Evolutionary conservation across 2,329 filamentous ascomycete genomes (phyloP), one percentile per base, ranked within the genome.

Genomic region (Cordyceps javanica): DNA sequence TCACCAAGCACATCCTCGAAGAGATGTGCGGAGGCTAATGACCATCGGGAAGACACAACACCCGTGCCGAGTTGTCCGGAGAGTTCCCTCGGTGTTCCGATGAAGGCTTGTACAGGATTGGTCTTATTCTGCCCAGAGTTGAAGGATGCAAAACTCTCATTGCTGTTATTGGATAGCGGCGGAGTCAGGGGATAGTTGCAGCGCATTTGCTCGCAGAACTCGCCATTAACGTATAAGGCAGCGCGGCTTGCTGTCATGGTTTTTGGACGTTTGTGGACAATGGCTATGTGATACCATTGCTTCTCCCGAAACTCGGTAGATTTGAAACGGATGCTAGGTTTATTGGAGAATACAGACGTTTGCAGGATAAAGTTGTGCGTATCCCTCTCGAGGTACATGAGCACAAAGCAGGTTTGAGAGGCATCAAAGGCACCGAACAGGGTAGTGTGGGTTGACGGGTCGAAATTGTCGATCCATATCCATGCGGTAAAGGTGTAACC

Each of bases 371-470:
- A 89, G 72, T 96, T 94, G 60, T 83, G 89, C 2, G 91, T 96
- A 69, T 97, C 92, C 68, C 88, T 91, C 70, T 99, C 95, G 39
- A 99, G 79, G 68, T 99, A 99, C 60, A 91, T 87, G 64, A 99
- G 83, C 36, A 99, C 75, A 67, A 99, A 99, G 71, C 94, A 99
- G 5, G 90, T 91, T 70, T 97, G 93, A 5, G 85, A 91, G 3
- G 87, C 80, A 72, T 99, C 94, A 71, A 95, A 97, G 9, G 94
- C 90, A 26, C 94, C 94, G 70, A 99, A 99, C 14, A 99, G 82
- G 0, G 94, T 99, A 0, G 94, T 99, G 70, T 99, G 94, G 16
- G 89, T 86, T 46, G 83, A 82, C 5, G 83, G 76, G 69, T 99
- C 95, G 70, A 94, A 97, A 41, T 85, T 79, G 69, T 97, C 92